phyloP scores from a whole-genome alignment of 78 protist genomes.

The Bodo saltans region DNA sequence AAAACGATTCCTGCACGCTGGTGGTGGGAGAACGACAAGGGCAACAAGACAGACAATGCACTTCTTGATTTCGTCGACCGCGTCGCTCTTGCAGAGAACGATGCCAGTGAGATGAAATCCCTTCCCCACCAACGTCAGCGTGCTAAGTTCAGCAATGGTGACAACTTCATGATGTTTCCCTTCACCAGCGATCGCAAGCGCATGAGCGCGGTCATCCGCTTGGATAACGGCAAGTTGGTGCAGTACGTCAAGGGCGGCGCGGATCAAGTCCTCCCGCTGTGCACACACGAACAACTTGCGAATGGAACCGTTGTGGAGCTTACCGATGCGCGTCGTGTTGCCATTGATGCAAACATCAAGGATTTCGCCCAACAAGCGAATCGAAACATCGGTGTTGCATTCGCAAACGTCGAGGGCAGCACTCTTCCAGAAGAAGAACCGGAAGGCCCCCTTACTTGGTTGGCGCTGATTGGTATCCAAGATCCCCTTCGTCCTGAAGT shows the following conservation, averaged over 20 bases:
- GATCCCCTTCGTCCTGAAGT: conserved; percentile 74
- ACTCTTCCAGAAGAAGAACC: not conserved
- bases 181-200: conserved; percentile 51
- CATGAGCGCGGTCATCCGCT: conserved; percentile 43
- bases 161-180: conserved; percentile 10
- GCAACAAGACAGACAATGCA: conserved; percentile 48
- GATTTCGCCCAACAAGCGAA: conserved; percentile 20
- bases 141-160: not conserved
- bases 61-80: conserved; percentile 20
- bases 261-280: conserved; percentile 57
- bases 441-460: not conserved
- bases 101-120: not conserved
- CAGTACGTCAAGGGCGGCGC: conserved; percentile 64
- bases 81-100: not conserved
- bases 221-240: not conserved
- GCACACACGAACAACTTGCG: conserved; percentile 3
- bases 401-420: not conserved
- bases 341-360: not conserved
- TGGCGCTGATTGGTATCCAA: conserved; percentile 48
- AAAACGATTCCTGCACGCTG: not conserved
- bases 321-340: not conserved
- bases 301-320: conserved; percentile 24
- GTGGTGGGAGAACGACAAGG: conserved; percentile 21
- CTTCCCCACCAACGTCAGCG: not conserved
- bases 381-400: conserved; percentile 35